Base-by-base conservation (phyloP, 1,284 basidiomycete species). In the Serendipita sp. region DNA sequence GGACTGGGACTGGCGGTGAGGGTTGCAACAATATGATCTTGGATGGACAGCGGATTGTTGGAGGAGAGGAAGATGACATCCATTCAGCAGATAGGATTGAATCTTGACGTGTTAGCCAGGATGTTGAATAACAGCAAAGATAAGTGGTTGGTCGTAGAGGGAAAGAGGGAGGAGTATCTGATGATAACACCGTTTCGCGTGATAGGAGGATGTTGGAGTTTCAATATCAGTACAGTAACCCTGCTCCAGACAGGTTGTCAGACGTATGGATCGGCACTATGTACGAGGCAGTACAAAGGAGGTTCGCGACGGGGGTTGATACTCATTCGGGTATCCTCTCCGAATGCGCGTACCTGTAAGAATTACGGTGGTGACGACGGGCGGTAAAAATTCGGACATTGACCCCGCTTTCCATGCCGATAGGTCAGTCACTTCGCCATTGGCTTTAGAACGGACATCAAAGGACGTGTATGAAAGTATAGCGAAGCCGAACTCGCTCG, bases 81-180 rank as follows among this genome's bases (percentile, higher is more conserved):
- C 12, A 91, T 91, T 5, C 79, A 84, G 71, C 83, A 79, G 65
- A 74, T 93, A 17, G 91, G 35, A 1, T 74, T 93, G 62, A 79
- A 89, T 61, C 81, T 90, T 13, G 78, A 80, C 6, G 76, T 91
- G 34, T 78, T 93, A 32, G 86, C 90, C 1, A 79, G 82, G 5
- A 88, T 93, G 2, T 84, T 93, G 68, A 91, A 91, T 70, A 89
- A 81, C 70, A 89, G 87, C 61, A 92, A 90, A 0, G 88, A 90
- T 12, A 76, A 77, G 26, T 61, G 60, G 13, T 64, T 35, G 38
- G 12, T 6, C 6, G 5, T 15, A 22, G 8, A 5, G 47, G n/a
- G 17, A 15, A 49, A 8, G 5, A 15, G 17, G 38, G 22, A 22
- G 22, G 22, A 22, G 22, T 34, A 44, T 32, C 61, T 10, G 38